Percentiles rank a stretch among this genome's conserved stretches.
phyloP scores from a whole-genome alignment of 108 stramenopile species.

The Schizochytrium sp. region DNA sequence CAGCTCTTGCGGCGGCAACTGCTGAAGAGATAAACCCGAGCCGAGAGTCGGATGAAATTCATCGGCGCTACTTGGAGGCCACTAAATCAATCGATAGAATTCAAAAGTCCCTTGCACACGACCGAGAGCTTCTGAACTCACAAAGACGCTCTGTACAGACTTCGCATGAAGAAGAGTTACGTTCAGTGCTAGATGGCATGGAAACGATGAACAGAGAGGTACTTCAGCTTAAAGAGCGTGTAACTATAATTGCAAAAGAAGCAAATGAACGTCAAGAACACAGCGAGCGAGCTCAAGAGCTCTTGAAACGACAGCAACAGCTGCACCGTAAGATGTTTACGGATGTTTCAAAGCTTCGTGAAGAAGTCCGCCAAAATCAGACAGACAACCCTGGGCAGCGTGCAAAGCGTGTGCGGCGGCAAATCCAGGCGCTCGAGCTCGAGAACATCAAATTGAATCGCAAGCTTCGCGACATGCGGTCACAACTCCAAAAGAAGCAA shows the following conservation, averaged over 20 bases:
- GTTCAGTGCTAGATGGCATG: neutral
- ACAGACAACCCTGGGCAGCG: slow-evolving; percentile 18
- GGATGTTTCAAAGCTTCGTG: neutral
- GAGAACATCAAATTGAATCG: neutral
- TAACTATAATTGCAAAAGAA: neutral
- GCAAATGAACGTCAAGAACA: neutral
- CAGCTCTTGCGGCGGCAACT: neutral
- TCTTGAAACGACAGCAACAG: neutral
- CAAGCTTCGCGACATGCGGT: slow-evolving; percentile 7
- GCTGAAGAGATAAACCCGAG: neutral
- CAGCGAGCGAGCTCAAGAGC: slow-evolving; percentile 9
- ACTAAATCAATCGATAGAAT: neutral
- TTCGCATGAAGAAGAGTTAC: neutral
- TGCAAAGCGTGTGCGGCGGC: slow-evolving; percentile 36
- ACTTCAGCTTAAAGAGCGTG: neutral
- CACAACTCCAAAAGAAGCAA: slow-evolving; percentile 7
- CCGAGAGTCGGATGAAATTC: neutral
- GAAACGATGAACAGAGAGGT: neutral
- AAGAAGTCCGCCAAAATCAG: neutral
- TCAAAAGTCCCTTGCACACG: neutral
- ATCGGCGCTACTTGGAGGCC: neutral
- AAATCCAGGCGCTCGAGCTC: slow-evolving; percentile 44
- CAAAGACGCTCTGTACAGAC: neutral
- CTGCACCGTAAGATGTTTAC: neutral
- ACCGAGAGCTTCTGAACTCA: neutral